These are phyloP conservation scores for Colletotrichum orchidophilum DNA, from an alignment of 2,329 filamentous ascomycete species.

Conservation along the genomic window DNA sequence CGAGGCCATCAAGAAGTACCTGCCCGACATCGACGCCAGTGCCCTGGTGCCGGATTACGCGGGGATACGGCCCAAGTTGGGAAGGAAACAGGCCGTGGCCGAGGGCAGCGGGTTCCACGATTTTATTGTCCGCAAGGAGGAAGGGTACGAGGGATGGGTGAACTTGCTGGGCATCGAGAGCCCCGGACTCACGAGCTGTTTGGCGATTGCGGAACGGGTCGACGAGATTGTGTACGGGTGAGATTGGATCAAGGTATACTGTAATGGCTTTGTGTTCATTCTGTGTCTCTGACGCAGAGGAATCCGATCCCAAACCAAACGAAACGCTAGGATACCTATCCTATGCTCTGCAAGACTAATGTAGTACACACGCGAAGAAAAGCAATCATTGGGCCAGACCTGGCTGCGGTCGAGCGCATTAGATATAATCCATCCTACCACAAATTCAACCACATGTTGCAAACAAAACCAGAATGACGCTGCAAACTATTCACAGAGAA, in stretches of 20 bases:
- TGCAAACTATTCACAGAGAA: constrained; percentile 4
- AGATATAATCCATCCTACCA: background rate
- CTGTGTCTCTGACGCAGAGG: constrained; percentile 12
- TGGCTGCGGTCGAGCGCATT: too few relatives aligned
- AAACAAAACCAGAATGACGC: background rate
- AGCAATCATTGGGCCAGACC: background rate
- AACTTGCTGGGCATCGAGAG: constrained; percentile 95
- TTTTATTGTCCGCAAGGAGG: constrained; percentile 82
- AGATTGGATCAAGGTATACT: background rate
- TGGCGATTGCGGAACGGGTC: constrained; percentile 88
- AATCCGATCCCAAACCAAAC: background rate
- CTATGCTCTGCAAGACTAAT: background rate
- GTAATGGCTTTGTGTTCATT: constrained; percentile 5
- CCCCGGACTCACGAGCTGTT: constrained; percentile 85
- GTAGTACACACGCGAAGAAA: background rate
- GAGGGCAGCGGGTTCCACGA: constrained; percentile 79
- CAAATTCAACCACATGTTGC: background rate
- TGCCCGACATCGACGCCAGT: constrained; percentile 75
- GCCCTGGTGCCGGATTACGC: constrained; percentile 85
- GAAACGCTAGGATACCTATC: background rate
- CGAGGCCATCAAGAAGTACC: constrained; percentile 78
- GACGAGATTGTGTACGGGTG: constrained; percentile 56
- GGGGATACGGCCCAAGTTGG: constrained; percentile 89
- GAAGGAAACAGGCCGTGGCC: constrained; percentile 65
- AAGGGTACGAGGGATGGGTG: constrained; percentile 83